These are phyloP conservation scores for Logfia minima DNA, from an alignment of 129 eudicot species.

Conservation along the genomic window DNA sequence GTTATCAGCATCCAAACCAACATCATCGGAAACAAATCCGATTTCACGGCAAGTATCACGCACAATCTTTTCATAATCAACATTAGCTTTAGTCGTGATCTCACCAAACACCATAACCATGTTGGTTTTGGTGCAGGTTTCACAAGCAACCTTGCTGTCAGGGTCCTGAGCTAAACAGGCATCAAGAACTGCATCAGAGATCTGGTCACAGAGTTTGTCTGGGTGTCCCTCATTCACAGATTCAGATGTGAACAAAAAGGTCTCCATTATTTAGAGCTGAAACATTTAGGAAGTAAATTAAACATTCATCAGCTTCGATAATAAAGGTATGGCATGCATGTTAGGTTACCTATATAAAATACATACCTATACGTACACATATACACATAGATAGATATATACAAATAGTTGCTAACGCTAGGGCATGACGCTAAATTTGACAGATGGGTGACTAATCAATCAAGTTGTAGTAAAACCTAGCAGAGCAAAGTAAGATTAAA, in stretches of 20 bases:
- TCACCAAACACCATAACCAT: conserved; percentile 75
- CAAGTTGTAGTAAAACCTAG: not conserved
- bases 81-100: conserved; percentile 61
- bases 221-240: conserved; percentile 83
- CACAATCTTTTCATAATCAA: conserved; percentile 60
- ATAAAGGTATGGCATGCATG: conserved; percentile 3
- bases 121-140: conserved; percentile 70
- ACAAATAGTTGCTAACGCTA: not conserved
- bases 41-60: conserved; percentile 60
- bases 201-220: conserved; percentile 68
- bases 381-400: not conserved
- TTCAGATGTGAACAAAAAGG: conserved; percentile 70
- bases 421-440: not conserved
- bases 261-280: conserved; percentile 48
- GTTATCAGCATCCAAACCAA: conserved; percentile 65
- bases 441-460: conserved; percentile 8
- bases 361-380: not conserved
- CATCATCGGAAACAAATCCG: conserved; percentile 60
- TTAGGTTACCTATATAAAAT: not conserved
- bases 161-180: conserved; percentile 67
- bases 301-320: not conserved
- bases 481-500: conserved; percentile 5
- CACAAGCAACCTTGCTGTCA: conserved; percentile 71
- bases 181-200: conserved; percentile 63
- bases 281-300: not conserved